A percentile compares a stretch with the other conserved stretches of the same genome.
Evolutionary conservation across 2,329 filamentous ascomycete genomes (phyloP).

Genomic region (Nigrospora oryzae): DNA sequence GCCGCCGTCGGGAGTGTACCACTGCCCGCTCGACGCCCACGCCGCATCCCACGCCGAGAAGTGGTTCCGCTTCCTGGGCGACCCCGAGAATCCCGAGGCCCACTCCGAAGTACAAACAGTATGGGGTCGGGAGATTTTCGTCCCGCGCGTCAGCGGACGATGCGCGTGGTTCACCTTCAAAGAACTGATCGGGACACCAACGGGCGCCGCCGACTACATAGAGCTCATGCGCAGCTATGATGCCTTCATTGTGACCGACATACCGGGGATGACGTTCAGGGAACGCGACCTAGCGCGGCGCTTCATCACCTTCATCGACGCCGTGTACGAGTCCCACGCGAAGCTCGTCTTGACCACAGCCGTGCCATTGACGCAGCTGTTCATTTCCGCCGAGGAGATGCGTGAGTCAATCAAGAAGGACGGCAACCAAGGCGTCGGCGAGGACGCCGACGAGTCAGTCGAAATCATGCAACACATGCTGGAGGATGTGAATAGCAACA

Average conservation of each 20-base stretch:
- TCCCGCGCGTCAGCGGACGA: constrained; percentile 79
- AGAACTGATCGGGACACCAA: constrained; percentile 81
- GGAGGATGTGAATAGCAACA: constrained; percentile 81
- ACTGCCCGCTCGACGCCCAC: constrained; percentile 73
- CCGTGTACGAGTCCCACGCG: constrained; percentile 86
- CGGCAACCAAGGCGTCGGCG: constrained; percentile 30
- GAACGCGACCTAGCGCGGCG: constrained; percentile 81
- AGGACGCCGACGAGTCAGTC: constrained; percentile 28
- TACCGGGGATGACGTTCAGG: constrained; percentile 83
- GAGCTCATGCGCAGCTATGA: constrained; percentile 87
- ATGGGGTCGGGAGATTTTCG: constrained; percentile 85
- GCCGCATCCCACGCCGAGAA: constrained; percentile 78
- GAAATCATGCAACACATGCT: constrained; percentile 72
- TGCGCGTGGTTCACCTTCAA: constrained; percentile 90
- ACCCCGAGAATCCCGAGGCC: constrained; percentile 66
- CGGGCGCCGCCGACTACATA: constrained; percentile 89
- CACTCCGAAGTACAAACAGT: constrained; percentile 74
- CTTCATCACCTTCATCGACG: constrained; percentile 97
- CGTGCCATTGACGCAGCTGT: constrained; percentile 77
- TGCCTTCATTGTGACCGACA: constrained; percentile 82
- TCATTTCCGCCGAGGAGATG: constrained; percentile 66
- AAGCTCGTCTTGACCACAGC: constrained; percentile 91
- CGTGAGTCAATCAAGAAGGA: constrained; percentile 48
- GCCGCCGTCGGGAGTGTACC: constrained; percentile 88
- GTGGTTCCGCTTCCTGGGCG: constrained; percentile 93